These are phyloP conservation scores for Magnolia sinica DNA, from an alignment of 164 flowering plant genomes.

Conservation along the genomic window DNA sequence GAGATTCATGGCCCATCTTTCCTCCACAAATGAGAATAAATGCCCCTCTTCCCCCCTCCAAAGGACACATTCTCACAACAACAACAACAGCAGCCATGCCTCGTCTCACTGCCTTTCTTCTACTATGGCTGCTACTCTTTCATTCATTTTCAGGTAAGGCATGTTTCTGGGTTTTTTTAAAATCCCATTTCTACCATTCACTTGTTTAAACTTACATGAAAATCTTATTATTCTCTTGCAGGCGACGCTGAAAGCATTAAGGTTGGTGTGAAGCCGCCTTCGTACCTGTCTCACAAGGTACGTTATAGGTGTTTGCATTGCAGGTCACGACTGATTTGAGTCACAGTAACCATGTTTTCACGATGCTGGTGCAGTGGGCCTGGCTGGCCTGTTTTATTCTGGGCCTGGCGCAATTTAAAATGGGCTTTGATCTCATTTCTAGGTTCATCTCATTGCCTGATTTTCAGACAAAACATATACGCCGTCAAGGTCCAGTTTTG, in stretches of 20 bases:
- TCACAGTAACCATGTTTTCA: too few species aligned
- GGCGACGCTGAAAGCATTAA: conserved; percentile 25
- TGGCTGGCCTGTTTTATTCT: too few species aligned
- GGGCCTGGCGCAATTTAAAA: too few species aligned
- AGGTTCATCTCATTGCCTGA: too few species aligned
- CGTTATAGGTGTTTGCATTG: neutral
- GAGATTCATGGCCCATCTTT: conserved; percentile 20
- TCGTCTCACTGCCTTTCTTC: conserved; percentile 20
- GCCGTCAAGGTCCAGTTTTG: too few species aligned
- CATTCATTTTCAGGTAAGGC: conserved; percentile 28
- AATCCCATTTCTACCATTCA: neutral
- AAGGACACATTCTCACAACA: conserved; percentile 2
- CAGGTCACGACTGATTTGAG: neutral
- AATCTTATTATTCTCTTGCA: conserved; percentile 10
- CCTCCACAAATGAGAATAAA: conserved; percentile 14
- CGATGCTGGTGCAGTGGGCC: too few species aligned
- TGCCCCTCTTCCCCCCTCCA: conserved; percentile 13
- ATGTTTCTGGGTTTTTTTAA: neutral
- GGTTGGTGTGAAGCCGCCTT: conserved; percentile 2
- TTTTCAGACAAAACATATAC: too few species aligned
- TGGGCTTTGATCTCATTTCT: too few species aligned
- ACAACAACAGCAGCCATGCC: conserved; percentile 24
- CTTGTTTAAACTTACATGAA: neutral
- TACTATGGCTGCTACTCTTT: conserved; percentile 16
- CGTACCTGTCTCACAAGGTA: conserved; percentile 25